phyloP scores from a whole-genome alignment of 768 basidiomycete species.

The Infundibulicybe gibba region DNA sequence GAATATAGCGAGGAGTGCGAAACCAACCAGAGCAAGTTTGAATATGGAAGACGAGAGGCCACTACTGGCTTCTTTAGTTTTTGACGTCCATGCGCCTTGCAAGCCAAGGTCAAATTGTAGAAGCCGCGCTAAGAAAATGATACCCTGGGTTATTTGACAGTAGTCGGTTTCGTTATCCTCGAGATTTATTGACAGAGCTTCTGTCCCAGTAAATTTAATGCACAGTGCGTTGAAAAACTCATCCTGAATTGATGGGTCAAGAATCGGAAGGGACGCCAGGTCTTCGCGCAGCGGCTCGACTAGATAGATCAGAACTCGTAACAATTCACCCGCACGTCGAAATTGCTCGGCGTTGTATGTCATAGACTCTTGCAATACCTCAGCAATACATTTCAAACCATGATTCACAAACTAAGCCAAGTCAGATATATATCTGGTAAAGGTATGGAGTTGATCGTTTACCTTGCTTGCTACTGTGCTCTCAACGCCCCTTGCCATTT shows the following conservation, averaged over 20 bases:
- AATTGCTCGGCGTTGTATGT: slow-evolving; percentile 24
- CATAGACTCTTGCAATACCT: slow-evolving; percentile 40
- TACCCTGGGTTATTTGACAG: slow-evolving; percentile 30
- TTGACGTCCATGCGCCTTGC: slow-evolving; percentile 50
- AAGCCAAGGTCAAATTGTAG: slow-evolving; percentile 75
- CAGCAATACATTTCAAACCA: slow-evolving; percentile 62
- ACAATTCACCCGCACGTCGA: slow-evolving; percentile 58
- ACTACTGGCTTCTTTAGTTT: slow-evolving; percentile 41
- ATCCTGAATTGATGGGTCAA: slow-evolving; percentile 57
- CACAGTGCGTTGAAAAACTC: slow-evolving; percentile 49
- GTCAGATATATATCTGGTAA: background rate
- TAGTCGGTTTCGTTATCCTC: slow-evolving; percentile 12
- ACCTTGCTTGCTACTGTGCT: slow-evolving; percentile 68
- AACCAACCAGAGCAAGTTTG: slow-evolving; percentile 48
- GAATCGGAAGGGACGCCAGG: slow-evolving; percentile 34
- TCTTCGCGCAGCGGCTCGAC: slow-evolving; percentile 60
- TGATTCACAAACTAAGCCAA: slow-evolving; percentile 65
- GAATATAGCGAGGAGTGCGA: slow-evolving; percentile 6
- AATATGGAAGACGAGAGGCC: slow-evolving; percentile 42
- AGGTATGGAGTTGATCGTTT: slow-evolving; percentile 3
- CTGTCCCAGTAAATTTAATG: slow-evolving; percentile 38
- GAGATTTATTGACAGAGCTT: slow-evolving; percentile 25
- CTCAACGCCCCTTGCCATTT: slow-evolving; percentile 72
- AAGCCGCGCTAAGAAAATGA: slow-evolving; percentile 60
- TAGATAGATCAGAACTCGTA: slow-evolving; percentile 66